Evolutionary conservation across 1,284 basidiomycete species (phyloP), one percentile per base, ranked within the genome.

Genomic region (Trichosporon faecale): DNA sequence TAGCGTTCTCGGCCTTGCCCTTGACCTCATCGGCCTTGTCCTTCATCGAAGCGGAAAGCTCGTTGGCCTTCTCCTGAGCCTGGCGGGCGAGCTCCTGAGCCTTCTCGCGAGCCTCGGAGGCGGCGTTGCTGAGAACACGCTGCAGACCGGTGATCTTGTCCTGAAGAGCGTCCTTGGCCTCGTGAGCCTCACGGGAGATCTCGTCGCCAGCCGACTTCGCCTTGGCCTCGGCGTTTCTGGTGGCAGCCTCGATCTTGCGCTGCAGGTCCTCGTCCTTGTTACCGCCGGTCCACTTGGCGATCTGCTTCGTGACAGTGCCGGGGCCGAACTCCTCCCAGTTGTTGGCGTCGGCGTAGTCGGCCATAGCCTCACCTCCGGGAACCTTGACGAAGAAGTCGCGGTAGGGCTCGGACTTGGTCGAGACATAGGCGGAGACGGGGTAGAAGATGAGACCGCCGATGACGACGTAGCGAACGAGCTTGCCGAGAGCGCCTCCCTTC

Each of bases 301-400:
- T 86, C 72, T 89, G 87, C 72, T 87, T 83, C 25, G 88, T 77
- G 25, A 91, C 89, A 64, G 91, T 83, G 3, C 87, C 88, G 25
- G 74, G 66, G 16, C 79, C 83, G 68, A 83, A 75, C 16, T 75
- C 73, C 75, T 94, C 91, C 91, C 91, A 93, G 27, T 89, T 87
- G 76, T 90, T 85, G 61, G 89, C 86, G 80, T 95, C 92, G 7
- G 91, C 91, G 78, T 89, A 92, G 72, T 94, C 90, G 46, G 95
- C 86, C 79, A 96, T 86, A 25, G 86, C 79, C 75, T 91, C 88
- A 57, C 90, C 95, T 29, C 84, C 81, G 3, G 87, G 87, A 55
- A 88, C 80, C 69, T 81, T 82, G 69, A 83, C 78, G 78, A 87
- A 88, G 75, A 87, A 84, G 72, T 87, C 86, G 67, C 85, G 81